Conservation (phyloP, 2,329 filamentous ascomycete species). For the Aspergillaceae sp. region DNA sequence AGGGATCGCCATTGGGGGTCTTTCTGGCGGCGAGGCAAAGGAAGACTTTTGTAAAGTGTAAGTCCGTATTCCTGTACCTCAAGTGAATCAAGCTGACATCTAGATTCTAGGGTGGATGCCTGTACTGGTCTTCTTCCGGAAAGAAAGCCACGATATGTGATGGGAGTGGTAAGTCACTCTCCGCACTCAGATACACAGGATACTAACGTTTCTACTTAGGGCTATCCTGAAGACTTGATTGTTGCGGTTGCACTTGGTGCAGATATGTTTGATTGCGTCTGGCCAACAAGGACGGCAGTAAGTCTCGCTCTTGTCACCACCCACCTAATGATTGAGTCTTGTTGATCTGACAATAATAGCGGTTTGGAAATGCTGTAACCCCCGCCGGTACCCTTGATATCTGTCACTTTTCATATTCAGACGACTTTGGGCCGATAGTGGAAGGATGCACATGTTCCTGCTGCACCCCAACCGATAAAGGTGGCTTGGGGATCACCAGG, state of each 20-base stretch:
- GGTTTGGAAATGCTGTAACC: slow-evolving; percentile 92
- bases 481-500: slow-evolving; percentile 70
- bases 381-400: slow-evolving; percentile 74
- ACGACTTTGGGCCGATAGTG: slow-evolving; percentile 78
- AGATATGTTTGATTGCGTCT: slow-evolving; percentile 99
- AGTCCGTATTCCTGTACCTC: slow-evolving; percentile 1
- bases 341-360: slow-evolving; percentile 28
- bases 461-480: slow-evolving; percentile 59
- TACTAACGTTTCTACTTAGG: slow-evolving; percentile 34
- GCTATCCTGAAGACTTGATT: slow-evolving; percentile 91
- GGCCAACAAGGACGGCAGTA: slow-evolving; percentile 87
- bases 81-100: slow-evolving; percentile 5
- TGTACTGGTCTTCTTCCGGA: slow-evolving; percentile 81
- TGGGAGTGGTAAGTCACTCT: slow-evolving; percentile 64
- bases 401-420: slow-evolving; percentile 62
- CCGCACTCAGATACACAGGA: background rate
- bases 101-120: slow-evolving; percentile 52
- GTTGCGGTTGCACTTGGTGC: slow-evolving; percentile 89
- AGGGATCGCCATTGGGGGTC: slow-evolving; percentile 89
- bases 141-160: slow-evolving; percentile 93
- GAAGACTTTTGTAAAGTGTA: slow-evolving; percentile 78
- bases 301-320: slow-evolving; percentile 14
- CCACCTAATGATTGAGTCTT: background rate
- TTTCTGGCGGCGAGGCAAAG: slow-evolving; percentile 93
- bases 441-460: slow-evolving; percentile 71